Evolutionary conservation across 495 filamentous ascomycete genomes (phyloP).

Genomic region (Trichoderma orchidacearum): DNA sequence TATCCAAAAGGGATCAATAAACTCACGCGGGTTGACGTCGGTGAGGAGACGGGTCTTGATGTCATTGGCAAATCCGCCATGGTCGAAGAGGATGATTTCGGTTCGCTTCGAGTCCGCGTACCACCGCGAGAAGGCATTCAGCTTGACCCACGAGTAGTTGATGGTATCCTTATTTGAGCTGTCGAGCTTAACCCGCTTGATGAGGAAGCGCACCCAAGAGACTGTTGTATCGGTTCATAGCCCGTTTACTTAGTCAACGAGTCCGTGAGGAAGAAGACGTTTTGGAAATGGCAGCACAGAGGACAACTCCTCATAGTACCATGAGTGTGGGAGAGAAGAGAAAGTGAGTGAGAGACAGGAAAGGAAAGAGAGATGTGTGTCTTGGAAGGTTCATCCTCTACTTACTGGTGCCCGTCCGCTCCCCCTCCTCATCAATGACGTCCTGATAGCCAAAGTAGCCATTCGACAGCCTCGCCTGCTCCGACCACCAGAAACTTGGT

Average conservation of each 20-base stretch:
- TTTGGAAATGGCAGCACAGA: too few species aligned
- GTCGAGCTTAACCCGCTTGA: neutral
- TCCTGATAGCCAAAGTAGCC: conserved; percentile 4
- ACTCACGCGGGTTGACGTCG: neutral
- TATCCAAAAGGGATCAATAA: conserved; percentile 12
- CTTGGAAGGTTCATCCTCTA: neutral
- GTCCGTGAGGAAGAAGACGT: too few species aligned
- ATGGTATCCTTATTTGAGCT: neutral
- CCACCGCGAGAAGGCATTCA: conserved; percentile 22
- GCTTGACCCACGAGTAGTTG: conserved; percentile 18
- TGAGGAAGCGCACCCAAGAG: neutral
- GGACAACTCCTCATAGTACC: too few species aligned
- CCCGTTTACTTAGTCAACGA: too few species aligned
- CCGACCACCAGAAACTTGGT: neutral
- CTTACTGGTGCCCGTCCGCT: neutral
- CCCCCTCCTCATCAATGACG: neutral
- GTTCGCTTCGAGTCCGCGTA: conserved; percentile 11
- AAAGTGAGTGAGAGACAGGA: too few species aligned
- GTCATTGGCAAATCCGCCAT: conserved; percentile 3
- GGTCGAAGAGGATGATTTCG: conserved; percentile 21
- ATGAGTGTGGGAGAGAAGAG: too few species aligned
- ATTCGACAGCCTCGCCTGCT: neutral
- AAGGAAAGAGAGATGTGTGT: too few species aligned
- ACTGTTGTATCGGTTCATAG: neutral
- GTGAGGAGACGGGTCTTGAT: conserved; percentile 1